Base-by-base conservation (phyloP, 768 basidiomycete genomes). In the Calocera cornea region DNA sequence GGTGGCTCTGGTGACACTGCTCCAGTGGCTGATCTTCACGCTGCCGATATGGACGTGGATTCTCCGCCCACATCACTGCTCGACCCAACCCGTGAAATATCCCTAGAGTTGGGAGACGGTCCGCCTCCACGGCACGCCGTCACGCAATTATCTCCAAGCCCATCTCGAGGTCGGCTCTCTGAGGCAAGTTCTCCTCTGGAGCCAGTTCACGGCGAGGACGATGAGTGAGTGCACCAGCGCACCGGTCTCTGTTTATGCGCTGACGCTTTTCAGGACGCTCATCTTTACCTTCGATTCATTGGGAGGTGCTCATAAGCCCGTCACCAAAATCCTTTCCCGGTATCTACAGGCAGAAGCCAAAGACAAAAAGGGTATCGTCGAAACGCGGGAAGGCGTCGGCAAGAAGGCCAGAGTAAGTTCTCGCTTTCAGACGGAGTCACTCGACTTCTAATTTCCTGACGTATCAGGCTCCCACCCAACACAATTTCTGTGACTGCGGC, bases 281-380 rank as follows among this genome's bases (percentile, higher is more conserved):
- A 87, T 99, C 36, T 87, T 94, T 74, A 92, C 87, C 0, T 83
- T 99, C 66, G 97, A 99, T 75, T 98, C 95, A 1, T 81, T 99
- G 54, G 88, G 89, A 2, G 78, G 79, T 16, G 78, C 79, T n/a
- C 95, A 97, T 76, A 80, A 80, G 0, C 80, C 84, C 34, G 92
- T 85, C 2, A 75, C 80, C 44, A 87, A 79, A 63, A 81, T 80
- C 36, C 82, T 99, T 22, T 76, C 75, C 44, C 71, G 77, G 31
- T 99, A 95, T 75, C 83, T 98, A 24, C 76, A 76, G 38, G 76
- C 81, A 71, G 97, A 99, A 74, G 95, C 95, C 0, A 77, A 78
- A 69, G 86, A 92, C 73, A 95, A 93, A 78, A 80, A 78, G 67
- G 72, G 78, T 0, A 69, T 79, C 1, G 14, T 49, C 1, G 72